Evolutionary conservation across 2,329 filamentous ascomycete genomes (phyloP).

Genomic region (Aspergillus sp.): DNA sequence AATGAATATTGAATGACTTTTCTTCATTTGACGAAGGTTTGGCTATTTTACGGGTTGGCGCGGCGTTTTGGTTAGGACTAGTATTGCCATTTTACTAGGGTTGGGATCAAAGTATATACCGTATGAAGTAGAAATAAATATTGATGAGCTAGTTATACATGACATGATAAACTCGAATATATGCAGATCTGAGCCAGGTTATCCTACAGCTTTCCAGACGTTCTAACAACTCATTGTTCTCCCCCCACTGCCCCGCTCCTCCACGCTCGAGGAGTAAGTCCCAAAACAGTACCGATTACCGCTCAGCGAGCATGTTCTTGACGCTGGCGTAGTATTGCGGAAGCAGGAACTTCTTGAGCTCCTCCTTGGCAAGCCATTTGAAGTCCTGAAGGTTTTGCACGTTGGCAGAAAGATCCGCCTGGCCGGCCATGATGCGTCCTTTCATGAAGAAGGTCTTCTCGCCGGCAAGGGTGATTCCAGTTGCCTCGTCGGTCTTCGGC

Average conservation of each 20-base stretch:
- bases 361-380: slow-evolving; percentile 88
- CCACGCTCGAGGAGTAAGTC: background rate
- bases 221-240: slow-evolving; percentile 7
- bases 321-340: slow-evolving; percentile 71
- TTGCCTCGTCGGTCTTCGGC: slow-evolving; percentile 45
- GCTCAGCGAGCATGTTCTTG: slow-evolving; percentile 78
- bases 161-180: slow-evolving; percentile 34
- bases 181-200: slow-evolving; percentile 29
- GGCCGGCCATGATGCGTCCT: slow-evolving; percentile 94
- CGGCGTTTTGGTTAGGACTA: slow-evolving; percentile 13
- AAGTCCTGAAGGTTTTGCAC: slow-evolving; percentile 75
- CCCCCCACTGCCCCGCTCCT: background rate
- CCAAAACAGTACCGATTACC: slow-evolving; percentile 51
- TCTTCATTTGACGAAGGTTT: background rate
- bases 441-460: slow-evolving; percentile 96
- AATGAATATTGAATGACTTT: slow-evolving; percentile 42
- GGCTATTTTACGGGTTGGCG: slow-evolving; percentile 3
- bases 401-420: slow-evolving; percentile 76
- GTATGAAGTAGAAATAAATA: slow-evolving; percentile 11
- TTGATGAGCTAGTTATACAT: slow-evolving; percentile 39
- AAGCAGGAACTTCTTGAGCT: slow-evolving; percentile 69
- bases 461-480: slow-evolving; percentile 52
- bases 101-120: background rate
- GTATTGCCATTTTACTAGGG: background rate
- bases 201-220: slow-evolving; percentile 4